These are phyloP conservation scores for Halenospora varia DNA, from an alignment of 495 filamentous ascomycete species.

Conservation along the genomic window DNA sequence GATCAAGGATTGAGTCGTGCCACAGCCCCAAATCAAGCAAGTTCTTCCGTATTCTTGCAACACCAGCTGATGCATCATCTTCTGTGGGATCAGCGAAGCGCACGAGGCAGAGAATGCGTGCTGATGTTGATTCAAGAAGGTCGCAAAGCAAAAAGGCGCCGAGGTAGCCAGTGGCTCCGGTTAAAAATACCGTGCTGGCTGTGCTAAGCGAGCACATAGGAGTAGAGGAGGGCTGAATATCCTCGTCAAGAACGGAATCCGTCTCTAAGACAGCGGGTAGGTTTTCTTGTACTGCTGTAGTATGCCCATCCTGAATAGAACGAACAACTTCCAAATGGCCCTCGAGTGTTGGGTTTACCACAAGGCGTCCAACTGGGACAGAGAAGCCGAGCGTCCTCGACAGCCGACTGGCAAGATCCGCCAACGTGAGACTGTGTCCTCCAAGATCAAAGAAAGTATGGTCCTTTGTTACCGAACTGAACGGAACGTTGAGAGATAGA, in stretches of 20 bases:
- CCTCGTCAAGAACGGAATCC: conserved; percentile 55
- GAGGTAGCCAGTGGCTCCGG: conserved; percentile 37
- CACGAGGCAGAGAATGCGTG: conserved; percentile 62
- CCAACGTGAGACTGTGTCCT: conserved; percentile 66
- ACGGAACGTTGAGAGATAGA: conserved; percentile 49
- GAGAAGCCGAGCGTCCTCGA: conserved; percentile 57
- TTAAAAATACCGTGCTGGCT: conserved; percentile 48
- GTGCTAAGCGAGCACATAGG: conserved; percentile 48
- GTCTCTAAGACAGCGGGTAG: conserved; percentile 54
- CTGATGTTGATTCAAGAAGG: conserved; percentile 48
- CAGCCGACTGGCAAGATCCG: conserved; percentile 55
- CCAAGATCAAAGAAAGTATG: conserved; percentile 68
- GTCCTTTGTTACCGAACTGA: conserved; percentile 49
- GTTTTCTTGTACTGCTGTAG: conserved; percentile 61
- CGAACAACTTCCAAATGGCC: conserved; percentile 58
- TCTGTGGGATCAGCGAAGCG: conserved; percentile 55
- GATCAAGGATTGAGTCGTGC: conserved; percentile 62
- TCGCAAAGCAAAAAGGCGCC: conserved; percentile 36
- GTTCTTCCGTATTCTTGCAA: conserved; percentile 56
- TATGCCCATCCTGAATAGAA: conserved; percentile 57
- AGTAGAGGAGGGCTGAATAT: conserved; percentile 43
- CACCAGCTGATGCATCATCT: conserved; percentile 48
- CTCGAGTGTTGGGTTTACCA: conserved; percentile 54
- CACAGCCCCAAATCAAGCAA: conserved; percentile 62
- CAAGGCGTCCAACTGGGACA: conserved; percentile 57